A percentile compares a stretch with the other conserved stretches of the same genome.
phyloP scores from a whole-genome alignment of 2,329 filamentous ascomycete species.

The Kalmusia sp. region DNA sequence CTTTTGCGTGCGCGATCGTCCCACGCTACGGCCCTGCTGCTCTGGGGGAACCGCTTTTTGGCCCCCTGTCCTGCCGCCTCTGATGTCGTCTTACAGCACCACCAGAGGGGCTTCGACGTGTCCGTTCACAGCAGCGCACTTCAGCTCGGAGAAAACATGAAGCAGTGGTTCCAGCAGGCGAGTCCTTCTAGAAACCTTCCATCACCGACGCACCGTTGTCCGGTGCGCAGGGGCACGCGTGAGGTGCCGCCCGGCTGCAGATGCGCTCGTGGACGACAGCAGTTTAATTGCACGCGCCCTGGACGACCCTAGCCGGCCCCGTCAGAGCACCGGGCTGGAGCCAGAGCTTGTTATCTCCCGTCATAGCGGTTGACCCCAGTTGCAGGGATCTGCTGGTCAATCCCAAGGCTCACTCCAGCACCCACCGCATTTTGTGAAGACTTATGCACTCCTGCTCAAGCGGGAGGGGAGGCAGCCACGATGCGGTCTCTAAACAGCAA shows the following conservation, averaged over 20 bases:
- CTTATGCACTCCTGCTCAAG: constrained; percentile 41
- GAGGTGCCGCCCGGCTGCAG: constrained; percentile 20
- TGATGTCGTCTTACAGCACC: constrained; percentile 36
- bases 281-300: constrained; percentile 26
- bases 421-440: constrained; percentile 44
- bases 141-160: constrained; percentile 12
- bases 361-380: constrained; percentile 31
- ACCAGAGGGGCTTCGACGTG: constrained; percentile 6
- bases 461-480: constrained; percentile 28
- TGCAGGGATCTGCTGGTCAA: constrained; percentile 36
- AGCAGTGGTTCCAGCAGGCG: constrained; percentile 4
- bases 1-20: constrained; percentile 21
- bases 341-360: constrained; percentile 36
- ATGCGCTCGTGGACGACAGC: constrained; percentile 22
- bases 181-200: constrained; percentile 22
- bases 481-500: constrained; percentile 33
- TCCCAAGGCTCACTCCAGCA: constrained; percentile 43
- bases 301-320: constrained; percentile 31
- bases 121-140: constrained; percentile 6
- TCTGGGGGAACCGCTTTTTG: constrained; percentile 17
- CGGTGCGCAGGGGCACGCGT: constrained; percentile 18
- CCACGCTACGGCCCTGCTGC: constrained; percentile 11
- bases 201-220: constrained; percentile 20
- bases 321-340: constrained; percentile 33
- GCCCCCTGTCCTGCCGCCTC: constrained; percentile 25